Evolutionary conservation across 345 rosid species (phyloP).

Genomic region (Raphanus raphanistrum): DNA sequence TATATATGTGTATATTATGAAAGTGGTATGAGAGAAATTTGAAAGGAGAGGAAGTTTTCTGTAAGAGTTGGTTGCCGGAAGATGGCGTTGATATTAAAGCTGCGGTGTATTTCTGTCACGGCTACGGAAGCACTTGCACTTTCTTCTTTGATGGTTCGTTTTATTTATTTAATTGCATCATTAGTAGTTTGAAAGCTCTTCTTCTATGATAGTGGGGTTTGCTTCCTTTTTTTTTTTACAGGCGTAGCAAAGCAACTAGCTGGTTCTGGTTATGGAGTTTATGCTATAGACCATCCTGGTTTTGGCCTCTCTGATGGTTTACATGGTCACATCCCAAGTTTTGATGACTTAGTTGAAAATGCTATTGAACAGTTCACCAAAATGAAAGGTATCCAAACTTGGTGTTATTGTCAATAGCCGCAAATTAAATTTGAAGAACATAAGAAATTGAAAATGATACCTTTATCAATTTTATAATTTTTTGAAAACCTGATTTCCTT

Average conservation of each 20-base stretch:
- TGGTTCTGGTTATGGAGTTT: slow-evolving; percentile 68
- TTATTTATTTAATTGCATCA: background rate
- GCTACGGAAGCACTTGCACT: slow-evolving; percentile 97
- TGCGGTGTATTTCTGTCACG: slow-evolving; percentile 73
- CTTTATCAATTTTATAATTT: too few species aligned
- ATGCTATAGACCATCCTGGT: slow-evolving; percentile 92
- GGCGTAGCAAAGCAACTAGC: slow-evolving; percentile 82
- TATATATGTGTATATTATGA: too few species aligned
- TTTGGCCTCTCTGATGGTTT: slow-evolving; percentile 92
- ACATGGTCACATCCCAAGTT: slow-evolving; percentile 80
- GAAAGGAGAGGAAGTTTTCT: slow-evolving; percentile 68
- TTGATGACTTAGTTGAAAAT: slow-evolving; percentile 69
- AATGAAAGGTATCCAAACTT: slow-evolving; percentile 61
- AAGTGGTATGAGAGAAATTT: slow-evolving; percentile 77
- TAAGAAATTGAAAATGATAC: too few species aligned
- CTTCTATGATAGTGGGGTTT: background rate
- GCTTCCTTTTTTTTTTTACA: slow-evolving; percentile 24
- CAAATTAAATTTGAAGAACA: too few species aligned
- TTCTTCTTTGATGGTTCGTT: slow-evolving; percentile 94
- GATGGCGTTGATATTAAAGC: slow-evolving; percentile 63
- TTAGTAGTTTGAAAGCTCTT: background rate
- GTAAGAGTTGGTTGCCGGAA: slow-evolving; percentile 81
- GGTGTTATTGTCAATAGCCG: too few species aligned
- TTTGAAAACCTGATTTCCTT: too few species aligned
- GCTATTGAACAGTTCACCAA: slow-evolving; percentile 66